Percentiles rank a stretch among this genome's conserved stretches.
Evolutionary conservation across 108 stramenopile species (phyloP).

Genomic region (Schizochytrium sp.): DNA sequence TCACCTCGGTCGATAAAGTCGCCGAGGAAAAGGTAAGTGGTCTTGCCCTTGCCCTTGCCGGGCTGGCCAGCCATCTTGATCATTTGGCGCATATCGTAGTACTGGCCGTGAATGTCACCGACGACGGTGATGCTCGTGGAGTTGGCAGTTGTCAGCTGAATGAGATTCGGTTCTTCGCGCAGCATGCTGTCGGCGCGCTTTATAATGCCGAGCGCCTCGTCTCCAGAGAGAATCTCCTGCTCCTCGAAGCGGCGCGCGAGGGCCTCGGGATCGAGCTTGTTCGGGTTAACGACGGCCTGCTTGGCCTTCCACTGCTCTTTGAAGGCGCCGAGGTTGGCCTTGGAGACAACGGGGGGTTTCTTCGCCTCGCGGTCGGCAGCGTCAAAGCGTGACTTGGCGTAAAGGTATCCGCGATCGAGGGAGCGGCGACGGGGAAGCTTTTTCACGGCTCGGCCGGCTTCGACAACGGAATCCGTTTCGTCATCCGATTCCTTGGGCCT

Average conservation of each 20-base stretch:
- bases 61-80: conserved; percentile 17
- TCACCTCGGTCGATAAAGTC: conserved; percentile 54
- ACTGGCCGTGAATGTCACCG: conserved; percentile 50
- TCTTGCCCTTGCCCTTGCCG: conserved; percentile 41
- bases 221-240: conserved; percentile 12
- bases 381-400: background rate
- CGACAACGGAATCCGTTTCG: background rate
- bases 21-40: conserved; percentile 51
- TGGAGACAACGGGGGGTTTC: background rate
- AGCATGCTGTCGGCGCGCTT: conserved; percentile 33
- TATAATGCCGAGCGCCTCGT: conserved; percentile 33
- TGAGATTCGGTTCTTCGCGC: conserved; percentile 32
- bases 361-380: background rate
- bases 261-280: background rate
- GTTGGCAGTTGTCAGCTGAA: conserved; percentile 32
- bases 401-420: background rate
- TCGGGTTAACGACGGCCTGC: background rate
- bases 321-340: background rate
- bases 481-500: background rate
- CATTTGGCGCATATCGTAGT: conserved; percentile 44
- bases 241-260: background rate
- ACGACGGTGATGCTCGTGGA: conserved; percentile 33
- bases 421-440: background rate
- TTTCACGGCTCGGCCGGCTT: background rate
- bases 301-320: background rate